These are phyloP conservation scores for Astragalus membranaceus DNA, from an alignment of 306 rosid genomes.

Conservation along the genomic window DNA sequence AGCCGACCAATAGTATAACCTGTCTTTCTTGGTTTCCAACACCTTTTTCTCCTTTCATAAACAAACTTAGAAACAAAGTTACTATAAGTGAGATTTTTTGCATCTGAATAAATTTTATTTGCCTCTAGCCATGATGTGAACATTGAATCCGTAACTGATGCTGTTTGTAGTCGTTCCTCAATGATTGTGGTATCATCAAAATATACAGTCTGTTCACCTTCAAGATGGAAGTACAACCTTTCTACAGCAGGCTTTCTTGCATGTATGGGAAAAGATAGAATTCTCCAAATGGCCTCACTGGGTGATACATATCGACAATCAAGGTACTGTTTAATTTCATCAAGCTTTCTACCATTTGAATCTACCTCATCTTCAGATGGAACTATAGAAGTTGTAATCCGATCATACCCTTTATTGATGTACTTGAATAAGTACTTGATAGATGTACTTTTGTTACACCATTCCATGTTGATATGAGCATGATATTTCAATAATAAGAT, in stretches of 20 bases:
- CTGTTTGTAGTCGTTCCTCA: neutral
- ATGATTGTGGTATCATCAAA: too few species aligned
- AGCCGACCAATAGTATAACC: neutral
- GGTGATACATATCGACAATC: too few species aligned
- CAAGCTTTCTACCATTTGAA: too few species aligned
- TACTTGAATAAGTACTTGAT: too few species aligned
- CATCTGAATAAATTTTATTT: neutral
- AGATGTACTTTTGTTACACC: too few species aligned
- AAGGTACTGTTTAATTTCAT: too few species aligned
- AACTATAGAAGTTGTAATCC: too few species aligned
- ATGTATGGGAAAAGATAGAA: neutral
- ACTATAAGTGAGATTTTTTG: neutral
- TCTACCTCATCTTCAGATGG: too few species aligned
- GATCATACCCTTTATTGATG: too few species aligned
- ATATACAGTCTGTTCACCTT: neutral
- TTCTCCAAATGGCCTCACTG: neutral
- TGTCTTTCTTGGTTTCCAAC: neutral
- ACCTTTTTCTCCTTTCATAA: neutral
- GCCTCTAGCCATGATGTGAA: neutral
- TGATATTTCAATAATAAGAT: too few species aligned
- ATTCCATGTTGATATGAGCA: too few species aligned
- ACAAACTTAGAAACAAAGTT: neutral
- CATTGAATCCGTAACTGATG: neutral
- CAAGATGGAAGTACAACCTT: neutral
- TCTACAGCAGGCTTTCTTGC: neutral